phyloP scores from a whole-genome alignment of 768 basidiomycete species.

The Pisolithus orientalis region DNA sequence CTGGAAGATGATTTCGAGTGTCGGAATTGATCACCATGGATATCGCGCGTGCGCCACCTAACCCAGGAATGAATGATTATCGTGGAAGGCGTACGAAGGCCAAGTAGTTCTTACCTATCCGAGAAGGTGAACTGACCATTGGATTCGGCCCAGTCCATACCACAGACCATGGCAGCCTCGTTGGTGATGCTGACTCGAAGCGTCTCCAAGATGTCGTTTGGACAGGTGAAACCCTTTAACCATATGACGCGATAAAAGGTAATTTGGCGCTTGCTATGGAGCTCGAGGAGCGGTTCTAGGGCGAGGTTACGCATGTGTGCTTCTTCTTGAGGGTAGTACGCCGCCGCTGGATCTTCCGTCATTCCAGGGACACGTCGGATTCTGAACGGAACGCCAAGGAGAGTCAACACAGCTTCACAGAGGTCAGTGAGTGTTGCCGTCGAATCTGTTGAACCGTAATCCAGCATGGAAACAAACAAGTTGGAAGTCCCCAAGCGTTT shows the following conservation, averaged over 20 bases:
- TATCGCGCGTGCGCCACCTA: constrained; percentile 96
- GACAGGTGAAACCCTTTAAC: constrained; percentile 99
- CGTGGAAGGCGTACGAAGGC: no score
- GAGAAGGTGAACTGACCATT: constrained; percentile 98
- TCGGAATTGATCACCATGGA: constrained; percentile 96
- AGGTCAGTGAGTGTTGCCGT: constrained; percentile 92
- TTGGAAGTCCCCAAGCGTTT: constrained; percentile 84
- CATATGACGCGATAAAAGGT: constrained; percentile 89
- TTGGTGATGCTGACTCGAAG: constrained; percentile 87
- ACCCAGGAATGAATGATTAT: background rate
- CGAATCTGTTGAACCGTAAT: constrained; percentile 92
- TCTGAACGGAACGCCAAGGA: constrained; percentile 89
- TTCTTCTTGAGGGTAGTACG: constrained; percentile 95
- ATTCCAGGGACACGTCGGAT: constrained; percentile 89
- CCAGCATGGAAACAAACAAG: constrained; percentile 96
- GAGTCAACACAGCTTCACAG: constrained; percentile 89
- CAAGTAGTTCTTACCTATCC: constrained; percentile 59
- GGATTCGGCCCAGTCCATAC: constrained; percentile 99
- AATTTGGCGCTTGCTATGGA: constrained; percentile 69
- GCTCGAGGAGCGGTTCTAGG: constrained; percentile 83
- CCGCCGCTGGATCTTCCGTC: constrained; percentile 81
- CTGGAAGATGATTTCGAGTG: constrained; percentile 93
- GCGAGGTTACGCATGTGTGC: constrained; percentile 91
- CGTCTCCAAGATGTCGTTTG: constrained; percentile 95
- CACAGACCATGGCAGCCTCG: constrained; percentile 96